Conservation (phyloP, 495 filamentous ascomycete species). For the Pyrenopolyporus hunteri region DNA sequence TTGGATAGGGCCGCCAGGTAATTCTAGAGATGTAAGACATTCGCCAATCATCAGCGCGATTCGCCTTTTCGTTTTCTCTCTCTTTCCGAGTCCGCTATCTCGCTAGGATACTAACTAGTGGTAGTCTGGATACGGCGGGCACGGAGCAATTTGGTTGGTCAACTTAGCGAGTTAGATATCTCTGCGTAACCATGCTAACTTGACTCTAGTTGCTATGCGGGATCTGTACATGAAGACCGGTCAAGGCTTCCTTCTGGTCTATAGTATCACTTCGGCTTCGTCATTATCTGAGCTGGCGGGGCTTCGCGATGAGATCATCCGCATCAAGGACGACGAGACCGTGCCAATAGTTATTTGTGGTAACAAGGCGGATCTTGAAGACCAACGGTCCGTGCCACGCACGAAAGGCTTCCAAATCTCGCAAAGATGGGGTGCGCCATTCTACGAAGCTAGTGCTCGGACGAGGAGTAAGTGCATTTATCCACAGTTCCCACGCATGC, state of each 20-base stretch:
- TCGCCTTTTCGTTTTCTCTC: conserved; percentile 16
- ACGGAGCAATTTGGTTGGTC: conserved; percentile 97
- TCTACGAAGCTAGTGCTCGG: conserved; percentile 92
- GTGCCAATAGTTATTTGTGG: conserved; percentile 96
- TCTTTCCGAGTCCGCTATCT: too few species aligned
- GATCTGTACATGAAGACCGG: conserved; percentile 97
- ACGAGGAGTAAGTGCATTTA: conserved; percentile 59
- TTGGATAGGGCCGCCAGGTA: conserved; percentile 83
- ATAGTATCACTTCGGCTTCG: conserved; percentile 89
- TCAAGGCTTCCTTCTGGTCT: conserved; percentile 96
- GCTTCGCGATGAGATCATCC: conserved; percentile 93
- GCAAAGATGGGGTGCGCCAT: conserved; percentile 89
- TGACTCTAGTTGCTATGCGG: conserved; percentile 60
- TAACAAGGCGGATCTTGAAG: conserved; percentile 96
- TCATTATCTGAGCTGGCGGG: conserved; percentile 86
- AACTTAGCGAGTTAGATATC: conserved; percentile 10
- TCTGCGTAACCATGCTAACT: conserved; percentile 31
- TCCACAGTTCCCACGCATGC: conserved; percentile 5
- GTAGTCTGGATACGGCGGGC: conserved; percentile 91
- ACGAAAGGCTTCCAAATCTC: conserved; percentile 84
- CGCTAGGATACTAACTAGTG: conserved; percentile 32
- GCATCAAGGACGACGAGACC: conserved; percentile 92
- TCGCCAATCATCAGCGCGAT: conserved; percentile 28
- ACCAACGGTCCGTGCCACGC: conserved; percentile 83
- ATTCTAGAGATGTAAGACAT: conserved; percentile 88